A percentile compares a stretch with the other conserved stretches of the same genome.
Evolutionary conservation across 257 asterid species (phyloP).

Genomic region (Solanum chaucha): DNA sequence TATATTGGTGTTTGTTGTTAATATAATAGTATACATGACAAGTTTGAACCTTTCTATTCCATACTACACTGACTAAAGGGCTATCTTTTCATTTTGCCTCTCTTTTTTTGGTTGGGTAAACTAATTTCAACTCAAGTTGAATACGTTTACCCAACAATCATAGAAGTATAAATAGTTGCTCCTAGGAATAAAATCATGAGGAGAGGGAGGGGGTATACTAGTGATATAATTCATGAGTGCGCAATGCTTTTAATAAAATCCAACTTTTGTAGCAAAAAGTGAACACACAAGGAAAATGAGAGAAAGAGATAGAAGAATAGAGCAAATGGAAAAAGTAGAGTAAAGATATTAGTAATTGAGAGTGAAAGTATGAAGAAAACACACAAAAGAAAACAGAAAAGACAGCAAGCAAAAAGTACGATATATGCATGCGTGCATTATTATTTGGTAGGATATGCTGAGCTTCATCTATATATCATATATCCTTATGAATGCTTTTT

Average conservation of each 20-base stretch:
- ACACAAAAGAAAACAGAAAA: background rate
- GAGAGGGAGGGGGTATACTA: background rate
- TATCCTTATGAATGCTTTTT: background rate
- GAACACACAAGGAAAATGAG: background rate
- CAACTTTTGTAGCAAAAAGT: background rate
- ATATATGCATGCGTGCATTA: conserved; percentile 9
- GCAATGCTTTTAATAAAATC: background rate
- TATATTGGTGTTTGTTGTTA: background rate
- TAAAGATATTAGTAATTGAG: background rate
- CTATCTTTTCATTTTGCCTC: background rate
- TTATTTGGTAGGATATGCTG: conserved; percentile 1
- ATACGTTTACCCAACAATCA: background rate
- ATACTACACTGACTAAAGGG: no score
- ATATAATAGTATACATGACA: background rate
- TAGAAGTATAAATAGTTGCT: background rate
- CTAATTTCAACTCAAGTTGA: background rate
- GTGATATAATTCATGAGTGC: background rate
- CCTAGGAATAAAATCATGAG: background rate
- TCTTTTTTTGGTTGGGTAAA: background rate
- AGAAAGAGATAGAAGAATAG: background rate
- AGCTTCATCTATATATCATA: background rate
- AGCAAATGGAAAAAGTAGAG: background rate
- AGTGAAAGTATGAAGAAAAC: background rate
- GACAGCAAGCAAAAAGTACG: background rate
- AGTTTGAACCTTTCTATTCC: background rate